These are phyloP conservation scores for Trichomonascaceae sp. DNA, from an alignment of 1,139 yeast species.

Conservation along the genomic window DNA sequence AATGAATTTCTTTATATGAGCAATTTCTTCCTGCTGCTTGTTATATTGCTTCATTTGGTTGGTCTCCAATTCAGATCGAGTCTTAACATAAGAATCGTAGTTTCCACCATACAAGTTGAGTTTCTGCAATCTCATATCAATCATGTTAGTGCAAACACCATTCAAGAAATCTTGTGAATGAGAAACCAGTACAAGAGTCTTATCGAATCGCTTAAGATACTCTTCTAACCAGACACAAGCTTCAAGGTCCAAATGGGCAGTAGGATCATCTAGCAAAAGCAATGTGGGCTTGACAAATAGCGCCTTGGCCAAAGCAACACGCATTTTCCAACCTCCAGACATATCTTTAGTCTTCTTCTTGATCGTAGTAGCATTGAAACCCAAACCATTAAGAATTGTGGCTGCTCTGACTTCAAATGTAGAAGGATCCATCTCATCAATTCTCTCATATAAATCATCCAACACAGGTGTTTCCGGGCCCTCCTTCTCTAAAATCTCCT, in stretches of 20 bases:
- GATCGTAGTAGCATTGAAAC: constrained; percentile 82
- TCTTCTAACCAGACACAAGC: constrained; percentile 99
- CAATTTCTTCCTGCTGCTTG: constrained; percentile 98
- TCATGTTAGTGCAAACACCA: constrained; percentile 97
- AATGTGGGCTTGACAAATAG: constrained; percentile 26
- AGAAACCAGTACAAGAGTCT: constrained; percentile 88
- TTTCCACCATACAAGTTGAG: constrained; percentile 90
- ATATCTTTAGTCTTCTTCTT: constrained; percentile 90
- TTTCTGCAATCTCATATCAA: constrained; percentile 84
- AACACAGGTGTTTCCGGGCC: constrained; percentile 89
- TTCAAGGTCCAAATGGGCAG: constrained; percentile 98
- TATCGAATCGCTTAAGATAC: constrained; percentile 88
- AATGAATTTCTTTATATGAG: constrained; percentile 95
- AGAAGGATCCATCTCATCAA: constrained; percentile 91
- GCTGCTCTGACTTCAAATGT: constrained; percentile 98
- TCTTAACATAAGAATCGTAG: constrained; percentile 93
- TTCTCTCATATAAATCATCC: constrained; percentile 89
- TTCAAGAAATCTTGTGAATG: constrained; percentile 99
- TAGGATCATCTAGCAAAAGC: constrained; percentile 71
- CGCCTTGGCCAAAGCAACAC: constrained; percentile 83
- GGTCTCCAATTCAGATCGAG: constrained; percentile 88
- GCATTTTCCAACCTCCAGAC: constrained; percentile 99
- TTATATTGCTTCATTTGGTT: constrained; percentile 96
- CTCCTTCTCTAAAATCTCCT: constrained; percentile 78
- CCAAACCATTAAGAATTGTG: constrained; percentile 91